phyloP scores from a whole-genome alignment of 768 basidiomycete species.

The Boletus rubropictus region DNA sequence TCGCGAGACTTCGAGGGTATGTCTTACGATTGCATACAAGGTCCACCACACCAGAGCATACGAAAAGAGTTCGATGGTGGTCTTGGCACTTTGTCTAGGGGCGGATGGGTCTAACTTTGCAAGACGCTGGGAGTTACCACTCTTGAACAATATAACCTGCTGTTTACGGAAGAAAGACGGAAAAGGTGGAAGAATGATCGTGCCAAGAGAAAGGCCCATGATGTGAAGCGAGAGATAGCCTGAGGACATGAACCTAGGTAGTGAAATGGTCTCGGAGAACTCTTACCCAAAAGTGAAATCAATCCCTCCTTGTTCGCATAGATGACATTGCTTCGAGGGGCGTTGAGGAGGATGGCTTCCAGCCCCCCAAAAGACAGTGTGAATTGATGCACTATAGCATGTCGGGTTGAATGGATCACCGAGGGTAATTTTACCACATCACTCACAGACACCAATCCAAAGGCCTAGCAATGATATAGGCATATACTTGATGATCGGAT shows the following conservation, averaged over 20 bases:
- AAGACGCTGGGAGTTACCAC: background rate
- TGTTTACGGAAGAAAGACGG: constrained; percentile 66
- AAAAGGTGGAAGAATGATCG: constrained; percentile 70
- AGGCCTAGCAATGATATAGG: constrained; percentile 62
- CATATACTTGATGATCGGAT: constrained; percentile 54
- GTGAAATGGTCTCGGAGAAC: background rate
- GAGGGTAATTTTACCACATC: background rate
- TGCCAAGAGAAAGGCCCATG: constrained; percentile 77
- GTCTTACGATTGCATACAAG: constrained; percentile 36
- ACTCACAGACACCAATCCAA: constrained; percentile 52
- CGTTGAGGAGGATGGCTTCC: constrained; percentile 58
- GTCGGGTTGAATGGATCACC: background rate
- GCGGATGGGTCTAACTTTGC: constrained; percentile 17
- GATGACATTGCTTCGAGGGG: constrained; percentile 57
- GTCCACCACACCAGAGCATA: constrained; percentile 80
- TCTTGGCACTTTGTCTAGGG: constrained; percentile 64
- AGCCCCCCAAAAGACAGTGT: constrained; percentile 51
- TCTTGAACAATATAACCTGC: constrained; percentile 24
- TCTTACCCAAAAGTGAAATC: constrained; percentile 64
- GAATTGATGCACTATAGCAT: constrained; percentile 63
- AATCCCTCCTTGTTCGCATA: constrained; percentile 91
- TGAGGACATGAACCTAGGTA: constrained; percentile 20
- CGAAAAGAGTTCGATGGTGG: constrained; percentile 67
- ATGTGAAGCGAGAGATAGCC: constrained; percentile 91
- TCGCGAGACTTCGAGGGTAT: constrained; percentile 47